Evolutionary conservation across 2,329 filamentous ascomycete genomes (phyloP), one percentile per base, ranked within the genome.

Genomic region (Ceratocystiopsis sp.): DNA sequence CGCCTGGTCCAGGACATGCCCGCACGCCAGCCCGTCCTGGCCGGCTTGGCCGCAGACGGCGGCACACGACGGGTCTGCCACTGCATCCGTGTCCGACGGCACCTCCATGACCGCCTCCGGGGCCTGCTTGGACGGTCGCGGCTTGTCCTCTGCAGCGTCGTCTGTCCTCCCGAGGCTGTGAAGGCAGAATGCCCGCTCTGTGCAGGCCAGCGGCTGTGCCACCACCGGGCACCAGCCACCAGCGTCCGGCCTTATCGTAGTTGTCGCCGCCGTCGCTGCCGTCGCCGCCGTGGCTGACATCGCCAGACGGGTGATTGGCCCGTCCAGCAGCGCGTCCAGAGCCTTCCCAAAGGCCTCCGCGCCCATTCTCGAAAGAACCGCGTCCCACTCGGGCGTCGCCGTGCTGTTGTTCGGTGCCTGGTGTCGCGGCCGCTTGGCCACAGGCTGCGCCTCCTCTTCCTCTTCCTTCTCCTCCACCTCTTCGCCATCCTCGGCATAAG

Each of bases 141-240:
- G 9, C 34, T 15, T 15, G 16, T 21, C 8, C 32, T 4, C 25
- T 11, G 25, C 7, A 8, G 4, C 25, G 25, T 8, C 25, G 25
- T 29, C 25, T 29, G 25, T 29, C 25, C 25, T 4, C 25, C 25
- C 39, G 14, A 42, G 12, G 11, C 38, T 36, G 41, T 49, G 47
- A 14, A 42, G 13, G 16, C 47, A 49, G 34, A 38, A 41, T 11
- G 33, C 42, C 40, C 41, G 40, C n/a, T 44, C 42, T 11, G 41
- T 43, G 36, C 48, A 49, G 8, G 41, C 40, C 17, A 47, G 40
- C 18, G 45, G 44, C 44, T 18, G 25, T 6, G 40, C 48, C n/a
- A 40, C 48, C 2, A 48, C 29, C 10, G 40, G 42, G 16, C 48
- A 49, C 46, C 46, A 47, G 19, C 19, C 19, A 7, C 4, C 19